Base-by-base conservation (phyloP, 495 filamentous ascomycete species). In the Penicillium macrosclerotiorum region DNA sequence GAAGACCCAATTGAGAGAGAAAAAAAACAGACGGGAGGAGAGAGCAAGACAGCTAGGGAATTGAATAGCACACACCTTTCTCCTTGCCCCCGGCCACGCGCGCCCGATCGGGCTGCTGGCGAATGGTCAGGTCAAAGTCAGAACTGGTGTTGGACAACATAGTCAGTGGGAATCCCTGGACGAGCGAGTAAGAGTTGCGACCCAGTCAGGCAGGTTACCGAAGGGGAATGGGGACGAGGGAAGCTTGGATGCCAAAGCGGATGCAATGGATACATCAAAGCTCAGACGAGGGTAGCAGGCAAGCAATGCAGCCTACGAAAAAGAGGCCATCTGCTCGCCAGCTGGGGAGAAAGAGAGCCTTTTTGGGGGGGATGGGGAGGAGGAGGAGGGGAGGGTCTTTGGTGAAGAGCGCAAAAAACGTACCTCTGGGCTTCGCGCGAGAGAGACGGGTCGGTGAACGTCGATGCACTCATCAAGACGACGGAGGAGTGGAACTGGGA, bases 81-180 rank as follows among this genome's bases (percentile, higher is more conserved):
- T 87, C 84, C 64, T 88, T 86, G 57, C 82, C 83, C 52, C 84
- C 78, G 42, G 82, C 81, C 59, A 87, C 81, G 48, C 81, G 81
- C 41, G 80, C 84, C 67, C 73, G 67, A 52, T 76, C 72, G 52
- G 84, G 84, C 54, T 84, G 77, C 68, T 88, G 84, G 52, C 80
- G 75, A 59, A 88, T 79, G 51, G 59, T 68, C 60, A 88, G 70
- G 55, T 82, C 74, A 71, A 79, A 80, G 59, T 82, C 75, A 66
- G 69, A 68, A 68, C 71, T 74, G 64, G 52, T 47, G 57, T 60
- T 61, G 59, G 54, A 60, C 51, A 72, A 63, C 62, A 68, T 71
- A 26, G 68, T 74, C 65, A 74, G 69, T 64, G 59, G 49, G 58
- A 58, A 45, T 43, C 32, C 59, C 59, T 64, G 58, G 47, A 54